These are phyloP conservation scores for Jackrogersella multiformis DNA, from an alignment of 495 filamentous ascomycete species.

Conservation along the genomic window DNA sequence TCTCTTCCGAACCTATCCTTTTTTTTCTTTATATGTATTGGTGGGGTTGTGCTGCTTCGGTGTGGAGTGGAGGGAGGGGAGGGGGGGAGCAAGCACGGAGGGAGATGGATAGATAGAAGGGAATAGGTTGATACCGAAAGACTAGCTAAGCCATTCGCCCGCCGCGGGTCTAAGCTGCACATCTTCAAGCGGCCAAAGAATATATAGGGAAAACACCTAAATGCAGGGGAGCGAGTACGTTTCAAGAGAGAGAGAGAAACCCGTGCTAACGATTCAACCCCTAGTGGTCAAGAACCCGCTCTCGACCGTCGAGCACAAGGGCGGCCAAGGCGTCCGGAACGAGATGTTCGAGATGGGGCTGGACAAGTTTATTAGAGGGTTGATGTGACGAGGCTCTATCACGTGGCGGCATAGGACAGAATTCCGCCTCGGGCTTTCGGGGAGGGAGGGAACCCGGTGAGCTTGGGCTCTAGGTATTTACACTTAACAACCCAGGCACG, in stretches of 20 bases:
- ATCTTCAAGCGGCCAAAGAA: too few species aligned
- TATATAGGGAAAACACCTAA: too few species aligned
- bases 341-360: slow-evolving; percentile 93
- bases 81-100: too few species aligned
- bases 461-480: background rate
- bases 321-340: slow-evolving; percentile 88
- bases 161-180: too few species aligned
- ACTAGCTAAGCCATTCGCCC: too few species aligned
- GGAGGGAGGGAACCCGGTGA: background rate
- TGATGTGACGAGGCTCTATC: slow-evolving; percentile 52
- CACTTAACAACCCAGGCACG: background rate
- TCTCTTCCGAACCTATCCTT: background rate
- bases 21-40: background rate
- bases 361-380: slow-evolving; percentile 77
- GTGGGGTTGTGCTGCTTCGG: too few species aligned
- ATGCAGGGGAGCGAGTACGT: background rate
- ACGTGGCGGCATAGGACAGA: background rate
- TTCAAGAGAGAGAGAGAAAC: background rate
- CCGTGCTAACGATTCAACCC: slow-evolving; percentile 17
- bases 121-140: too few species aligned
- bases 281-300: slow-evolving; percentile 94
- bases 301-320: slow-evolving; percentile 87
- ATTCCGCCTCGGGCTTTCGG: background rate
- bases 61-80: too few species aligned
- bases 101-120: too few species aligned